These are phyloP conservation scores for Neltuma alba DNA, from an alignment of 306 rosid genomes.

Conservation along the genomic window DNA sequence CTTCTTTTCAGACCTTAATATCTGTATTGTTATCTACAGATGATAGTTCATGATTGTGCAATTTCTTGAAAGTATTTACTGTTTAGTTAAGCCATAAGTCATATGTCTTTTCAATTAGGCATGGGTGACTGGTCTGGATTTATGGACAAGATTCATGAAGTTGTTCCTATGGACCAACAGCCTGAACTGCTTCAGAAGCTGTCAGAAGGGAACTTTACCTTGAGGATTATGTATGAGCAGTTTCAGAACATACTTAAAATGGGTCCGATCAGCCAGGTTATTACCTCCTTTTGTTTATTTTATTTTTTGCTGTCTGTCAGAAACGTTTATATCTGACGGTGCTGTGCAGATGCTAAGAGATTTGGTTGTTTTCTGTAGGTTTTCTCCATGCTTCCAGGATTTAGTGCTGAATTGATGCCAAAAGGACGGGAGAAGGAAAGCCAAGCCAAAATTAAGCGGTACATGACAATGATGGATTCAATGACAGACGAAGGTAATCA, in stretches of 20 bases:
- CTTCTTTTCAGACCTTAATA: neutral
- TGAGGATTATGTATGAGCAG: conserved; percentile 89
- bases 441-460: conserved; percentile 67
- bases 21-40: neutral
- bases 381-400: conserved; percentile 79
- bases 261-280: conserved; percentile 89
- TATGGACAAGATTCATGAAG: conserved; percentile 87
- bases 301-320: neutral
- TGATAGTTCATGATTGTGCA: neutral
- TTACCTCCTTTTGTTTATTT: conserved; percentile 15
- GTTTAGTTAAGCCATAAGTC: conserved; percentile 1
- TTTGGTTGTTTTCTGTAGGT: conserved; percentile 49
- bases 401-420: conserved; percentile 69
- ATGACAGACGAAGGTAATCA: conserved; percentile 71
- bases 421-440: conserved; percentile 79
- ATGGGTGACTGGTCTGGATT: conserved; percentile 93
- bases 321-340: conserved; percentile 3
- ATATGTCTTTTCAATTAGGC: conserved; percentile 45
- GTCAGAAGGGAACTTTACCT: conserved; percentile 80
- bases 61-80: conserved; percentile 13
- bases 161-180: conserved; percentile 91
- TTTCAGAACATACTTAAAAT: conserved; percentile 78
- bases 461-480: conserved; percentile 85
- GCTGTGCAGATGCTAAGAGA: conserved; percentile 8
- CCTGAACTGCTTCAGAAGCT: conserved; percentile 87